Conservation (phyloP, 1,284 basidiomycete species). For the Rhodotorula sp. region DNA sequence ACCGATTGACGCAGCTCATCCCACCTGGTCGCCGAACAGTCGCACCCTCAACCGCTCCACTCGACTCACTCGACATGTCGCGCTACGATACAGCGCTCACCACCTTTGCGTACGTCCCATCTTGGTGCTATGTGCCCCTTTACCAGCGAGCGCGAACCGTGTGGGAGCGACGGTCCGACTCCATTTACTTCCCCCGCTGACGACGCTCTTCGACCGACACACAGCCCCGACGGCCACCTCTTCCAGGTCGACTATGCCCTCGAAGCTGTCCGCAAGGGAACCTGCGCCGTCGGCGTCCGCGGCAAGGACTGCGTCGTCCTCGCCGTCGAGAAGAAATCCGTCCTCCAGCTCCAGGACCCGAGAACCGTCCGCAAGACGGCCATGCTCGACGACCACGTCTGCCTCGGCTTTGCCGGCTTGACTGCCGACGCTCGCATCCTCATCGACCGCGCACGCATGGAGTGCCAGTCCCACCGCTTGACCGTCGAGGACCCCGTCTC, state of each 20-base stretch:
- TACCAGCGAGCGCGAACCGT: too few species aligned
- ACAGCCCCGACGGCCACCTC: constrained; percentile 90
- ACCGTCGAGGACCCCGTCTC: constrained; percentile 98
- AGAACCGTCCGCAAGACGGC: constrained; percentile 96
- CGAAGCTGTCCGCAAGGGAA: constrained; percentile 95
- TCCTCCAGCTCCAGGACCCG: constrained; percentile 90
- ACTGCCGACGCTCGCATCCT: constrained; percentile 97
- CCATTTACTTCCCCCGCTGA: constrained; percentile 1
- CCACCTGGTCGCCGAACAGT: too few species aligned
- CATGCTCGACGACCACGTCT: constrained; percentile 97
- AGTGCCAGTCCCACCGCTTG: constrained; percentile 95
- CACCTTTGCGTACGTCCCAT: constrained; percentile 26
- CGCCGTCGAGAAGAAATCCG: constrained; percentile 98
- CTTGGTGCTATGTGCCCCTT: not conserved
- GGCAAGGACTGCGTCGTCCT: constrained; percentile 93
- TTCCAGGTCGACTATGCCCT: constrained; percentile 98
- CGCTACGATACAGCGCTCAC: constrained; percentile 36
- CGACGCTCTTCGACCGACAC: not conserved
- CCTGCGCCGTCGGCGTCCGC: constrained; percentile 94
- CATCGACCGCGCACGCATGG: constrained; percentile 95
- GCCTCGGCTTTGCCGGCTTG: constrained; percentile 93
- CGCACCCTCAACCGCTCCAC: not conserved
- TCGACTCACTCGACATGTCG: constrained; percentile 8
- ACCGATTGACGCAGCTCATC: too few species aligned
- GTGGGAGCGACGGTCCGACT: too few species aligned